A percentile compares a stretch with the other conserved stretches of the same genome.
phyloP scores from a whole-genome alignment of 2,329 filamentous ascomycete species.

The Xylariaceae sp. region DNA sequence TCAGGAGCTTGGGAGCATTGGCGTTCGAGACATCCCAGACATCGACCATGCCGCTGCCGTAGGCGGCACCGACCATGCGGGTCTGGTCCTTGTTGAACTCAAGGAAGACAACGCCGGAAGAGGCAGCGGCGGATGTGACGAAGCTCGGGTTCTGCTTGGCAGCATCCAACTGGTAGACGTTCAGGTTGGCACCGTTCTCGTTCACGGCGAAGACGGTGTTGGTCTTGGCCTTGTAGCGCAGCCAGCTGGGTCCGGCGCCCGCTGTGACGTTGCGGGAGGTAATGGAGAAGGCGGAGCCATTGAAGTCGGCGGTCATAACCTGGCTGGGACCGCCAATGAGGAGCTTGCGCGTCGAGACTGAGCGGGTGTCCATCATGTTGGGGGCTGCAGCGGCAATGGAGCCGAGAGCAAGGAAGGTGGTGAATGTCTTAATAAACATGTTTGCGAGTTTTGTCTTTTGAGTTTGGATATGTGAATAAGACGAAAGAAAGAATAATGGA shows the following conservation, averaged over 20 bases:
- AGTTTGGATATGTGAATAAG: neutral
- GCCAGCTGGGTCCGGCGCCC: slow-evolving; percentile 41
- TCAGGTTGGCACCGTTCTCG: slow-evolving; percentile 40
- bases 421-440: slow-evolving; percentile 17
- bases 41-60: slow-evolving; percentile 39
- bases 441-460: neutral
- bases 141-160: slow-evolving; percentile 29
- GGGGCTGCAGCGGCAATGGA: slow-evolving; percentile 25
- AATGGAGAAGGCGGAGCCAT: slow-evolving; percentile 37
- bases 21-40: slow-evolving; percentile 40
- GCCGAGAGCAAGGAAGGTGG: slow-evolving; percentile 25
- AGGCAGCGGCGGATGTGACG: slow-evolving; percentile 33
- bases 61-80: slow-evolving; percentile 42
- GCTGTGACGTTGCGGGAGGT: slow-evolving; percentile 32
- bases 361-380: slow-evolving; percentile 13
- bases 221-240: slow-evolving; percentile 36
- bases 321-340: slow-evolving; percentile 39
- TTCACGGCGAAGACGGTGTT: slow-evolving; percentile 44
- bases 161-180: slow-evolving; percentile 38
- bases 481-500: neutral
- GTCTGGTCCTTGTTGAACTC: slow-evolving; percentile 42
- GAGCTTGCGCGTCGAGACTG: slow-evolving; percentile 28
- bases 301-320: slow-evolving; percentile 39
- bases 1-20: slow-evolving; percentile 36
- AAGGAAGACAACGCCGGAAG: slow-evolving; percentile 43